Conservation (phyloP, 352 stramenopile species). For the Globisporangium radiosum region DNA sequence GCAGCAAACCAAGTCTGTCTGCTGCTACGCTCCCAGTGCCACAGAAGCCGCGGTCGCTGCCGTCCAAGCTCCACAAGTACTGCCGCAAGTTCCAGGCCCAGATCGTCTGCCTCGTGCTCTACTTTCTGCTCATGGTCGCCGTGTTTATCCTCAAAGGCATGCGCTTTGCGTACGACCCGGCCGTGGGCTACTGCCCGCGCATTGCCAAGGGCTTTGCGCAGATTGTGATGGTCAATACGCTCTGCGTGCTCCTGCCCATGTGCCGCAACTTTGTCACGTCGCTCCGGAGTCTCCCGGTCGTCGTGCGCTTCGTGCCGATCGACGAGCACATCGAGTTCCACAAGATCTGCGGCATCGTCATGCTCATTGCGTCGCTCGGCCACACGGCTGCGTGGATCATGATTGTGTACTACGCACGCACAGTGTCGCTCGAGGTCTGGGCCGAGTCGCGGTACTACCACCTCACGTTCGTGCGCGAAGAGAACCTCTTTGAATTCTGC, state of each 20-base stretch:
- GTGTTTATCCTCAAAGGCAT: constrained; percentile 47
- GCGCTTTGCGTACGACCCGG: constrained; percentile 32
- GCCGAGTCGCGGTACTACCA: constrained; percentile 13
- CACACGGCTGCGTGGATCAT: constrained; percentile 44
- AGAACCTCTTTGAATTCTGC: constrained; percentile 7
- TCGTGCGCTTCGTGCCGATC: constrained; percentile 48
- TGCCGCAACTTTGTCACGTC: constrained; percentile 62
- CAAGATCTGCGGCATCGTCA: constrained; percentile 70
- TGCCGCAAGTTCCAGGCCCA: constrained; percentile 43
- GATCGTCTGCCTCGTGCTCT: constrained; percentile 43
- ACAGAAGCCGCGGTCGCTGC: constrained; percentile 8
- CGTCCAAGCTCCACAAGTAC: constrained; percentile 20
- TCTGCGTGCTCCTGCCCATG: constrained; percentile 70
- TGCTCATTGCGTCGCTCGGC: constrained; percentile 46
- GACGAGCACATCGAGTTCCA: constrained; percentile 68
- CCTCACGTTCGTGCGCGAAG: constrained; percentile 15
- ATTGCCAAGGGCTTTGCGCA: constrained; percentile 69
- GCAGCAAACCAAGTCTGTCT: constrained; percentile 1
- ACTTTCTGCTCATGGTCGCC: constrained; percentile 29
- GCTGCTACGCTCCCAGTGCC: background rate
- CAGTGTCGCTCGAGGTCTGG: constrained; percentile 17
- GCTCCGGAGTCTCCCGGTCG: constrained; percentile 32
- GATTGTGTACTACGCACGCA: constrained; percentile 18
- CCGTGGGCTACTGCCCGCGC: constrained; percentile 40
- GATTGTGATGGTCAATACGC: constrained; percentile 66